phyloP scores from a whole-genome alignment of 2,329 filamentous ascomycete species.

The Epichloe brachyelytri region DNA sequence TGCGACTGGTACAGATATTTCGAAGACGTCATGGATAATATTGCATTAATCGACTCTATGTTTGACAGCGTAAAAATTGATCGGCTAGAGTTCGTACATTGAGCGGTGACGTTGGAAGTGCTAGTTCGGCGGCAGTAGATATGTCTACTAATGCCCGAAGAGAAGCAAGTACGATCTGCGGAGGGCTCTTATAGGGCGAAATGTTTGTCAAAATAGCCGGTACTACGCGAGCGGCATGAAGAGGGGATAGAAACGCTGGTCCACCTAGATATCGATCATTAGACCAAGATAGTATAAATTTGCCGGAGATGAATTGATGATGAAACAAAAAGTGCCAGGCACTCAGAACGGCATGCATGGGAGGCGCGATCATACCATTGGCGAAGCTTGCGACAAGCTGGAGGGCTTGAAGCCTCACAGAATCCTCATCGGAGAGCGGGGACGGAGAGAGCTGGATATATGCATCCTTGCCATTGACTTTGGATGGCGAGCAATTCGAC shows the following conservation, averaged over 20 bases:
- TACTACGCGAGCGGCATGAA: constrained; percentile 57
- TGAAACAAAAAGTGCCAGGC: neutral
- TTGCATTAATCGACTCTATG: constrained; percentile 48
- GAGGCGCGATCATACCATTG: constrained; percentile 44
- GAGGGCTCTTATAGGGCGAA: constrained; percentile 50
- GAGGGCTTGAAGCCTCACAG: constrained; percentile 62
- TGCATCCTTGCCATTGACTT: constrained; percentile 27
- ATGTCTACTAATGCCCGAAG: constrained; percentile 64
- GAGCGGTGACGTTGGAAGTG: constrained; percentile 35
- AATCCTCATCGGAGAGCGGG: constrained; percentile 47
- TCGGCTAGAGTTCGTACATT: constrained; percentile 44
- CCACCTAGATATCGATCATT: constrained; percentile 51
- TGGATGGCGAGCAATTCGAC: constrained; percentile 18
- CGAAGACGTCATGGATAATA: constrained; percentile 47
- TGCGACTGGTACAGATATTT: constrained; percentile 45
- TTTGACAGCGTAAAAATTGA: constrained; percentile 50
- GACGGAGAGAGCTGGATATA: constrained; percentile 20
- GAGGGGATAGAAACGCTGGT: constrained; percentile 60
- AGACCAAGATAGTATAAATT: neutral
- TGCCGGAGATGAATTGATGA: neutral
- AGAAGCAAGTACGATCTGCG: constrained; percentile 57
- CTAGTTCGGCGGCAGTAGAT: constrained; percentile 48
- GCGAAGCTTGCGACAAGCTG: constrained; percentile 78
- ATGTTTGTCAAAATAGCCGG: constrained; percentile 57
- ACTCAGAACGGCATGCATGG: neutral